Percentiles rank a stretch among this genome's conserved stretches.
Conservation (phyloP, 768 basidiomycete species). For the Amanita polypyramis region DNA sequence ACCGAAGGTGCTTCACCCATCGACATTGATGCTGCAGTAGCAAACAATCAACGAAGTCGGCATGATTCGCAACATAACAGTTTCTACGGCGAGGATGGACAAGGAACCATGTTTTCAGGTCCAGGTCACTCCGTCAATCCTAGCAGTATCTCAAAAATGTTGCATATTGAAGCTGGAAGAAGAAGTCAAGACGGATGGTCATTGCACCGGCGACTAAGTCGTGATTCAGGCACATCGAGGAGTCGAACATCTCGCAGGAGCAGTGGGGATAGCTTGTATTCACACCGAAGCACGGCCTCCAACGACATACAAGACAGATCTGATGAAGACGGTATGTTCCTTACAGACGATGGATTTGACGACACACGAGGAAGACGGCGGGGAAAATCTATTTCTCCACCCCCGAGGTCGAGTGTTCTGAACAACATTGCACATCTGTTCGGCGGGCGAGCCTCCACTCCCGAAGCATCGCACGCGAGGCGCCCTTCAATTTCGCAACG, state of each 20-base stretch:
- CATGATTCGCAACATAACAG: conserved; percentile 59
- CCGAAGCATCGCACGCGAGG: conserved; percentile 29
- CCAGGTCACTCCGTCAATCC: conserved; percentile 63
- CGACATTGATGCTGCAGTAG: conserved; percentile 59
- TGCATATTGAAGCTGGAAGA: conserved; percentile 42
- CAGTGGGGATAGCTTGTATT: conserved; percentile 36
- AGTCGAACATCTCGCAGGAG: conserved; percentile 24
- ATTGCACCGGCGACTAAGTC: conserved; percentile 38
- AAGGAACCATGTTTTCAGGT: conserved; percentile 68
- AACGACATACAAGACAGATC: conserved; percentile 19
- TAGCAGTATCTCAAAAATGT: conserved; percentile 75
- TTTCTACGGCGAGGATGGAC: conserved; percentile 46
- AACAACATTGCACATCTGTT: conserved; percentile 64
- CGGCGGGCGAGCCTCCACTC: conserved; percentile 29
- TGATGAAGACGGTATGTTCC: conserved; percentile 20
- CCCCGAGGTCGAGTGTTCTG: conserved; percentile 36
- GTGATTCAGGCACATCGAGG: conserved; percentile 29
- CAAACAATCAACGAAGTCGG: conserved; percentile 39
- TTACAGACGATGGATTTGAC: conserved; percentile 17
- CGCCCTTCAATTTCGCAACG: conserved; percentile 48
- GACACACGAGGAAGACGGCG: conserved; percentile 17
- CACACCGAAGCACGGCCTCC: conserved; percentile 26
- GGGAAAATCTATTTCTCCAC: conserved; percentile 25
- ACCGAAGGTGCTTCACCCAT: conserved; percentile 77
- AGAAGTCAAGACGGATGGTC: conserved; percentile 50